These are phyloP conservation scores for Phascolomyces articulosus DNA, from an alignment of 371 early-diverging fungal species.

Conservation along the genomic window DNA sequence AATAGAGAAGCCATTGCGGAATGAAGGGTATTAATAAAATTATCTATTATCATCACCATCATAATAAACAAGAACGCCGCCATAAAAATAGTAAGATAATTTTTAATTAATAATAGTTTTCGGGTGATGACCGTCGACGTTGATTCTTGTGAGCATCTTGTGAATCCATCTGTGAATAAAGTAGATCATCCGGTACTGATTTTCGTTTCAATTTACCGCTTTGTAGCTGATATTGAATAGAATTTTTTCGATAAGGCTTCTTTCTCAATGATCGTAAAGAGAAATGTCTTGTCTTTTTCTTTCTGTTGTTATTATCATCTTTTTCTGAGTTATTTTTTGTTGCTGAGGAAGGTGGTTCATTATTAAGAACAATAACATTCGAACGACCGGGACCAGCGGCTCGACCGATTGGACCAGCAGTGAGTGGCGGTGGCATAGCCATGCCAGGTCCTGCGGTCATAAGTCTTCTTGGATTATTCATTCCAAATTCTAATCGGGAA, in stretches of 20 bases:
- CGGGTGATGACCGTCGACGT: slow-evolving; percentile 6
- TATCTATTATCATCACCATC: no score
- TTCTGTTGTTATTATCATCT: not conserved
- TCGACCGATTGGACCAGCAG: slow-evolving; percentile 11
- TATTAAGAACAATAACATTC: slow-evolving; percentile 35
- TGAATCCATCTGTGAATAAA: not conserved
- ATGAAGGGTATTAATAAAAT: no score
- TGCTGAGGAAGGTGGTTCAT: slow-evolving; percentile 23
- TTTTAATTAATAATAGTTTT: not conserved
- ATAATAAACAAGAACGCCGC: no score
- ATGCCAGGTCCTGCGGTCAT: slow-evolving; percentile 10
- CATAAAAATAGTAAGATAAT: no score
- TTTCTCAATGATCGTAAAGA: not conserved
- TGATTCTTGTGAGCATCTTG: not conserved
- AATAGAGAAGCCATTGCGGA: no score
- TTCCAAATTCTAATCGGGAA: not conserved
- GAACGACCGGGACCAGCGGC: slow-evolving; percentile 19
- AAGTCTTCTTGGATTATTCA: slow-evolving; percentile 7
- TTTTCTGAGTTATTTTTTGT: not conserved
- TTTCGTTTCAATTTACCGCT: slow-evolving; percentile 2
- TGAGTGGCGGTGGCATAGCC: slow-evolving; percentile 15
- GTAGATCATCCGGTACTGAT: slow-evolving; percentile 7
- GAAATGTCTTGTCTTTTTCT: not conserved
- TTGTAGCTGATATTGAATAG: not conserved
- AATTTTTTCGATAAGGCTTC: not conserved